Base-by-base conservation (phyloP, 257 asterid genomes). In the Nicotiana sylvestris region DNA sequence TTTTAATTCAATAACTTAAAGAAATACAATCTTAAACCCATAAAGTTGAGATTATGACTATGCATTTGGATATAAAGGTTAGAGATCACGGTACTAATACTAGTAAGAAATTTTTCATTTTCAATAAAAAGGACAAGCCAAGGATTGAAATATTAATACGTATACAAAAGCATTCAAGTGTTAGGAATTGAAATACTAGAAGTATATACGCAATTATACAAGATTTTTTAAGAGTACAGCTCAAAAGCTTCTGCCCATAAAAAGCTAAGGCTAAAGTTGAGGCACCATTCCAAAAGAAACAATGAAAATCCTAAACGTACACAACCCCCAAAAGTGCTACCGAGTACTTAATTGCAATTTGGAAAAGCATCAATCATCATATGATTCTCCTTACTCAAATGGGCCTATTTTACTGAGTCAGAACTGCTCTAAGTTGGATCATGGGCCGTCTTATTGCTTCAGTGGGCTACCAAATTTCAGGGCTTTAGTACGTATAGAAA, bases 401-500 rank as follows among this genome's bases (percentile, higher is more conserved):
- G 62, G 80, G 27, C 80, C 43, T 25, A 74, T 27, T 51, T 11
- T 12, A 9, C 12, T 3, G 15, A 49, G 56, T 37, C 9, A 39
- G 49, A 39, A 51, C 57, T 51, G 3, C 57, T 12, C 17, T 12
- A 51, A 51, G 57, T 51, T 12, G 58, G 2, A 53, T 53, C 58
- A 53, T 53, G 58, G 58, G 12, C 58, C 58, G 1, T 53, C 17
- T 53, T 53, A 53, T 53, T 53, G 57, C 18, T 27, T 74, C 27
- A 3, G 1, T 16, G 65, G 16, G 46, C 80, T 53, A 55, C 32
- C 82, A 66, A 82, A 58, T 25, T 57, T 82, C 43, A 66, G 87
- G 64, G 72, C 87, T 68, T 91, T 81, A 70, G 86, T 65, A 55
- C 76, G 83, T 30, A 86, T 66, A 85, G 86, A 81, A 15, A 87